Evolutionary conservation across 768 basidiomycete species (phyloP).

Genomic region (Termitomyces sp.): DNA sequence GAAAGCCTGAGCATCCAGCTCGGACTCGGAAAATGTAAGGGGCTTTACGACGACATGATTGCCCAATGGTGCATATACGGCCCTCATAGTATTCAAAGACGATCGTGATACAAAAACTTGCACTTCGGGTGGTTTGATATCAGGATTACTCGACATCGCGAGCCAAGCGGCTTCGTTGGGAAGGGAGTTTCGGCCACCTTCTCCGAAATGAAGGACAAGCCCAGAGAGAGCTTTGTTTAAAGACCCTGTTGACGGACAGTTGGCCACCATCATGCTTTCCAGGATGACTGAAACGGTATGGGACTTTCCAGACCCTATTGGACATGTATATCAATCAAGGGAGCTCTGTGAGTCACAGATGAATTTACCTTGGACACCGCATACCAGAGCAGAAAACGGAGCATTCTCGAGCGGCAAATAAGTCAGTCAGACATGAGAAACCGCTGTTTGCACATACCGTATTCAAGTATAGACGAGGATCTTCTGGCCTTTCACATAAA

Average conservation of each 20-base stretch:
- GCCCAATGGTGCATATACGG: conserved; percentile 52
- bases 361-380: conserved; percentile 65
- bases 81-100: conserved; percentile 57
- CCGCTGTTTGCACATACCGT: conserved; percentile 38
- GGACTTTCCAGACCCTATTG: conserved; percentile 64
- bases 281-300: conserved; percentile 68
- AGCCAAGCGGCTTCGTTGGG: conserved; percentile 71
- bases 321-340: neutral
- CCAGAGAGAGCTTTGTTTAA: conserved; percentile 55
- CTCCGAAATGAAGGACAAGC: conserved; percentile 67
- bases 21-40: conserved; percentile 50
- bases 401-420: conserved; percentile 47
- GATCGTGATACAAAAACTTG: conserved; percentile 59
- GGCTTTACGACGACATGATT: conserved; percentile 48
- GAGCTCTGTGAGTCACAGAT: neutral
- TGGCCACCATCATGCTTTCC: conserved; percentile 66
- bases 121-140: conserved; percentile 30
- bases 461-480: conserved; percentile 63
- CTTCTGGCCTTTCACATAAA: conserved; percentile 18
- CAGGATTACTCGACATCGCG: conserved; percentile 29
- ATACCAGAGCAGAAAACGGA: conserved; percentile 72
- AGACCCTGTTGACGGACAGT: conserved; percentile 43
- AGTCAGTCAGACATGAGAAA: neutral
- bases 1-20: conserved; percentile 67
- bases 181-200: conserved; percentile 52